These are phyloP conservation scores for Phytophthora palmivora DNA, from an alignment of 352 stramenopile species.

Conservation along the genomic window DNA sequence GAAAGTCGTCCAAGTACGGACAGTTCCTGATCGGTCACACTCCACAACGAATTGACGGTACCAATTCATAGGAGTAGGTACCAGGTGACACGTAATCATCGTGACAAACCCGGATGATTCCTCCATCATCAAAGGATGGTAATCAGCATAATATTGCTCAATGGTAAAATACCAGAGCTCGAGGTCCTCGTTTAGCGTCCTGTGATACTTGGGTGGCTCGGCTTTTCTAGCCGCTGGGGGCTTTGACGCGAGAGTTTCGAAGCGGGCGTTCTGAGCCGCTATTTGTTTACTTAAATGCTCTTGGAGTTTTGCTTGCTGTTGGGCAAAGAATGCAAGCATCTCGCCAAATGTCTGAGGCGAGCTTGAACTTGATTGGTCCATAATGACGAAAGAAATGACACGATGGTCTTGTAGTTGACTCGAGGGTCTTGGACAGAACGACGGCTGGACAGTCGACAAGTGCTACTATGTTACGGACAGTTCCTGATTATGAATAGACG, in stretches of 20 bases:
- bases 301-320: slow-evolving; percentile 4
- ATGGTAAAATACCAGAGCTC: slow-evolving; percentile 1
- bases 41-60: too few species aligned
- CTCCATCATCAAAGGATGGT: background rate
- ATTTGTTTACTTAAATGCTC: background rate
- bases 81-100: background rate
- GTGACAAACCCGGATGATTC: background rate
- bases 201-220: background rate
- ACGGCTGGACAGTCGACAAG: too few species aligned
- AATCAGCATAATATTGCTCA: slow-evolving; percentile 2
- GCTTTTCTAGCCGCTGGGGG: background rate
- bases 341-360: background rate
- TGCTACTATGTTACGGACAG: too few species aligned
- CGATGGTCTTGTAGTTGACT: too few species aligned
- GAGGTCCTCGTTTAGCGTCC: background rate
- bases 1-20: background rate
- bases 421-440: too few species aligned
- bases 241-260: background rate
- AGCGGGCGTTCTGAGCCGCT: background rate
- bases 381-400: background rate
- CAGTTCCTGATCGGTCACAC: too few species aligned
- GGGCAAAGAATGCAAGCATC: background rate
- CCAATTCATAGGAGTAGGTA: too few species aligned
- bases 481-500: too few species aligned
- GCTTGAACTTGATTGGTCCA: background rate